Conservation (phyloP, 345 rosid genomes). For the Acer campestre region DNA sequence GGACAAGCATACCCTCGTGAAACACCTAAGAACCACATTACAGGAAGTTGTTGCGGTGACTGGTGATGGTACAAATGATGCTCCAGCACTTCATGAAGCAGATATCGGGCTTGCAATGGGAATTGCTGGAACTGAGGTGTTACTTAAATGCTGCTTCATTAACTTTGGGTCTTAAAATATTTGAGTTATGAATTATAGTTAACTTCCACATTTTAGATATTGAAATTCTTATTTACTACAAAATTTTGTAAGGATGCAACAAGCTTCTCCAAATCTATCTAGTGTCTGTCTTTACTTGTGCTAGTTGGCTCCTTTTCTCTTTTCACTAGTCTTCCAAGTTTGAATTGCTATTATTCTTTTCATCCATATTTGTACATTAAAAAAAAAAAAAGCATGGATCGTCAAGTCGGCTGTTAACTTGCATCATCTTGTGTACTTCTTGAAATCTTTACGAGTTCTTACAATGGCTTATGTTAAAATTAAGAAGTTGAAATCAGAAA, state of each 20-base stretch:
- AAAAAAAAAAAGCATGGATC: too few relatives aligned
- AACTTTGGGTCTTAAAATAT: not conserved
- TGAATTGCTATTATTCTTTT: not conserved
- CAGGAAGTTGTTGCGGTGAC: conserved; percentile 87
- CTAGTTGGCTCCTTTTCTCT: not conserved
- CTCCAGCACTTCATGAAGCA: conserved; percentile 89
- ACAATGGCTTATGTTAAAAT: not conserved
- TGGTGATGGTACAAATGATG: conserved; percentile 92
- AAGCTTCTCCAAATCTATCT: not conserved
- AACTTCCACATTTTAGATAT: not conserved
- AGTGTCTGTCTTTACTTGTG: not conserved
- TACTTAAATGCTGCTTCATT: conserved; percentile 11
- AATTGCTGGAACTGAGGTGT: conserved; percentile 84
- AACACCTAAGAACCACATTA: conserved; percentile 59
- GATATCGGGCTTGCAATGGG: conserved; percentile 95
- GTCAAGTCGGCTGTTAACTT: too few relatives aligned
- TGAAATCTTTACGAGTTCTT: not conserved
- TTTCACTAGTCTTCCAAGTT: not conserved
- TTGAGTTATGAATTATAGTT: not conserved
- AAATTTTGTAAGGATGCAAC: not conserved
- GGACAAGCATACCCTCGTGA: conserved; percentile 90
- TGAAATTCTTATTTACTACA: not conserved
- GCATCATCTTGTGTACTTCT: too few relatives aligned
- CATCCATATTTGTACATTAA: not conserved
- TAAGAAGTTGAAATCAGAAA: too few relatives aligned